phyloP scores from a whole-genome alignment of 805 yeast species.

The Pichia cephalocereana region DNA sequence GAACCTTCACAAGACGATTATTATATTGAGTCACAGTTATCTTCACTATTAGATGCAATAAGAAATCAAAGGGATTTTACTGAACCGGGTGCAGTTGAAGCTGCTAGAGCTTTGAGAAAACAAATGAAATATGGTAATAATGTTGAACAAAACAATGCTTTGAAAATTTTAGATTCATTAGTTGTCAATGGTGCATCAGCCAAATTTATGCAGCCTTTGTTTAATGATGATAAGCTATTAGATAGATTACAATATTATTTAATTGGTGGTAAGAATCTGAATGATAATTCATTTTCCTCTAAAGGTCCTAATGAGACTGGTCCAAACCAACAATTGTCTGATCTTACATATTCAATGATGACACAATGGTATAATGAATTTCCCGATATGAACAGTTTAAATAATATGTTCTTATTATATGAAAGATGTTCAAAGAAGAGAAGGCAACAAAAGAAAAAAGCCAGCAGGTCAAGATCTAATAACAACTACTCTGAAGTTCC shows the following conservation, averaged over 20 bases:
- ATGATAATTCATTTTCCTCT: neutral
- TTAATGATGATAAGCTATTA: slow-evolving; percentile 58
- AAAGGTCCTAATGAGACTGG: neutral
- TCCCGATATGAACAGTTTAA: slow-evolving; percentile 38
- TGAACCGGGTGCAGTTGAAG: slow-evolving; percentile 51
- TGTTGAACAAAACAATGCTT: slow-evolving; percentile 57
- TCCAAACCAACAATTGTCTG: slow-evolving; percentile 1
- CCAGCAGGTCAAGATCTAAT: neutral
- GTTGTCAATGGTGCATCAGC: slow-evolving; percentile 45
- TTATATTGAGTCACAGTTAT: slow-evolving; percentile 34
- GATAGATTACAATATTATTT: slow-evolving; percentile 50
- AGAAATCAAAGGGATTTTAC: slow-evolving; percentile 22
- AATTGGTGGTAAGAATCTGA: slow-evolving; percentile 21
- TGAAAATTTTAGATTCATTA: slow-evolving; percentile 46
- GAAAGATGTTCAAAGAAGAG: slow-evolving; percentile 12
- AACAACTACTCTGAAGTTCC: slow-evolving; percentile 15
- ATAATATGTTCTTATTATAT: slow-evolving; percentile 39
- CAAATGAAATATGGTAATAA: slow-evolving; percentile 74
- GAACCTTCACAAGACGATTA: slow-evolving; percentile 35
- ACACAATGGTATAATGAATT: slow-evolving; percentile 60
- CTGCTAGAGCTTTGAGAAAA: slow-evolving; percentile 87
- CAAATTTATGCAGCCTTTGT: slow-evolving; percentile 35
- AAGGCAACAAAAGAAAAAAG: neutral
- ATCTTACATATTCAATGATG: slow-evolving; percentile 40
- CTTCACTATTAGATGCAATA: slow-evolving; percentile 50